Evolutionary conservation across 2,329 filamentous ascomycete species (phyloP).

Genomic region (Fusarium keratoplasticum): DNA sequence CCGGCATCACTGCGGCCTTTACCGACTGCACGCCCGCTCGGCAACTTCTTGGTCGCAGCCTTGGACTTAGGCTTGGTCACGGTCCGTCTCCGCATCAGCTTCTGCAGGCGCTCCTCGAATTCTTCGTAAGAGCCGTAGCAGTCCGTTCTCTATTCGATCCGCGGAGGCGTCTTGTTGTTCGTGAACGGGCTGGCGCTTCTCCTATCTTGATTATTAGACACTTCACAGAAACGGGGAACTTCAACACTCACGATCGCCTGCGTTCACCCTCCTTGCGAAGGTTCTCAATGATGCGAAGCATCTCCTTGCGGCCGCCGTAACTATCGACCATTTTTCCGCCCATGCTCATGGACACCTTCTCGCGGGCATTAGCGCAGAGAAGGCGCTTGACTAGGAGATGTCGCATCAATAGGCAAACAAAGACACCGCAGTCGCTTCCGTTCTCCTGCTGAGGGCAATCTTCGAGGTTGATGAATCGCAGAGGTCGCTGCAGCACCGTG

Average conservation of each 20-base stretch:
- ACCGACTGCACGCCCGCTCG: neutral
- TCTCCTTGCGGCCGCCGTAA: conserved; percentile 84
- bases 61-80: neutral
- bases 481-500: conserved; percentile 71
- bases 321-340: conserved; percentile 86
- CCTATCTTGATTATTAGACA: conserved; percentile 44
- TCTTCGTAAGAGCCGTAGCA: conserved; percentile 47
- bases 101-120: conserved; percentile 43
- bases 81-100: conserved; percentile 7
- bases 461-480: conserved; percentile 83
- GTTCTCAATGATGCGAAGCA: conserved; percentile 88
- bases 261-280: conserved; percentile 89
- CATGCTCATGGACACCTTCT: conserved; percentile 96
- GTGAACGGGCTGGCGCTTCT: conserved; percentile 53
- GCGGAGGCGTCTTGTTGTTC: conserved; percentile 55
- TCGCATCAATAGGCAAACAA: conserved; percentile 94
- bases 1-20: neutral
- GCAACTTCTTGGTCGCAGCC: neutral
- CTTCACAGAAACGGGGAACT: neutral
- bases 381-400: conserved; percentile 89
- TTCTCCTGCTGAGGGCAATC: conserved; percentile 95
- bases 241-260: conserved; percentile 76
- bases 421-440: conserved; percentile 92
- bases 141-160: conserved; percentile 56
- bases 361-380: conserved; percentile 79